phyloP scores from a whole-genome alignment of 345 rosid species.

The Melastoma malabathricum region DNA sequence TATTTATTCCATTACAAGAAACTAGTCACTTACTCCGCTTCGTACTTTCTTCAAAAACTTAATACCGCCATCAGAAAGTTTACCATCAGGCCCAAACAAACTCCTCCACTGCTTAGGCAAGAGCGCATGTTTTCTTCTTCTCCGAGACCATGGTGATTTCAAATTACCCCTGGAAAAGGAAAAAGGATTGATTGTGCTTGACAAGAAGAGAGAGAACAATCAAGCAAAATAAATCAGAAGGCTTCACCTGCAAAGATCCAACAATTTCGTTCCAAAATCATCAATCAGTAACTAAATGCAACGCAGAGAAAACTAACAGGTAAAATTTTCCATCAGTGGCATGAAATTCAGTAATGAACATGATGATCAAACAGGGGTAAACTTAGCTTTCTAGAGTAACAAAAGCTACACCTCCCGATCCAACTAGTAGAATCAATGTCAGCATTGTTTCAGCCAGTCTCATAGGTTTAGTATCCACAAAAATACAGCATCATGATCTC shows the following conservation, averaged over 20 bases:
- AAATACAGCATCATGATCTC: no score
- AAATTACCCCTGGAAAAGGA: conserved; percentile 44
- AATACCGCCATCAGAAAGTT: conserved; percentile 64
- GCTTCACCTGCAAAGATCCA: neutral
- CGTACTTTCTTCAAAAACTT: conserved; percentile 85
- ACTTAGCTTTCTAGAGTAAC: no score
- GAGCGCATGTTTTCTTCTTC: conserved; percentile 82
- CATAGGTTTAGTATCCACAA: no score
- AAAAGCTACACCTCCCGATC: no score
- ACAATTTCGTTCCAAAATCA: neutral
- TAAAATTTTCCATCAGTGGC: no score
- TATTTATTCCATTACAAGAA: neutral
- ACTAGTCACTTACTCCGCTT: conserved; percentile 59
- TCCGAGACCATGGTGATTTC: conserved; percentile 85
- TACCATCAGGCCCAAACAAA: conserved; percentile 61
- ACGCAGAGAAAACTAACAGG: no score
- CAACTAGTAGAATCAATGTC: no score
- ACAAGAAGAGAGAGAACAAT: conserved; percentile 5
- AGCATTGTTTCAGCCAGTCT: no score
- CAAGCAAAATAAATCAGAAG: neutral
- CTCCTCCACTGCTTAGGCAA: conserved; percentile 61
- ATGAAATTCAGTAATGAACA: no score
- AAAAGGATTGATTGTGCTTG: conserved; percentile 3
- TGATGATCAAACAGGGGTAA: no score
- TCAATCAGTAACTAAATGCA: no score